A percentile compares a stretch with the other conserved stretches of the same genome.
Conservation (phyloP, 805 yeast species). For the Sugiyamaella mastotermitis region DNA sequence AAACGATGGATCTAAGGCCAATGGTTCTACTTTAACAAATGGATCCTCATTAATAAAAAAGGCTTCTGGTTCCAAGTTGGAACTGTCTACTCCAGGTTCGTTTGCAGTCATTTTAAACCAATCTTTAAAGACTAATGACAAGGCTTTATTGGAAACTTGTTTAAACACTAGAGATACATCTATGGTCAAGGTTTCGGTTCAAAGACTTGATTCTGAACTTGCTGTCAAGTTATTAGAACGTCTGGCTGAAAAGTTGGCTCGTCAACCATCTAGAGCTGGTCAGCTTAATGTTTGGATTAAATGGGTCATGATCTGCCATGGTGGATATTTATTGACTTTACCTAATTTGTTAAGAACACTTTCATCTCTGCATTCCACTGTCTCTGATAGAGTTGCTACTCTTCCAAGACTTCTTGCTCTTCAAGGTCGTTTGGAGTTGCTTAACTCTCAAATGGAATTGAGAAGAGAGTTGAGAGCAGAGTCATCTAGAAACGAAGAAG, state of each 20-base stretch:
- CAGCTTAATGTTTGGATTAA: slow-evolving; percentile 64
- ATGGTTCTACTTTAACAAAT: background rate
- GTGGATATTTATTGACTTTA: slow-evolving; percentile 52
- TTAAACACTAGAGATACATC: slow-evolving; percentile 48
- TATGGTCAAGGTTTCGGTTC: slow-evolving; percentile 49
- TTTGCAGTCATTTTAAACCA: slow-evolving; percentile 81
- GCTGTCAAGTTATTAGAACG: slow-evolving; percentile 41
- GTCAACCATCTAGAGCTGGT: slow-evolving; percentile 49
- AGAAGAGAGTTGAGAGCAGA: slow-evolving; percentile 45
- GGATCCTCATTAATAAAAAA: background rate
- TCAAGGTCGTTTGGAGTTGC: slow-evolving; percentile 78
- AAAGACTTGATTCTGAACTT: slow-evolving; percentile 42
- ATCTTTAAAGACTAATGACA: slow-evolving; percentile 83
- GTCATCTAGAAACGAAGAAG: slow-evolving; percentile 32
- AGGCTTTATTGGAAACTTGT: slow-evolving; percentile 77
- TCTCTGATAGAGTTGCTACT: slow-evolving; percentile 49
- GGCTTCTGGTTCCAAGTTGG: slow-evolving; percentile 31
- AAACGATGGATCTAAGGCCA: slow-evolving; percentile 21
- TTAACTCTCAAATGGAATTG: slow-evolving; percentile 67
- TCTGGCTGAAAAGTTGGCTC: slow-evolving; percentile 43
- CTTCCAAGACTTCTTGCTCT: slow-evolving; percentile 68
- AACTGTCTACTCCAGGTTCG: slow-evolving; percentile 60
- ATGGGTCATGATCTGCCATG: slow-evolving; percentile 68
- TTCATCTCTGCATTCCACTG: slow-evolving; percentile 50
- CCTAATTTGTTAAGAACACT: slow-evolving; percentile 49